Conservation (phyloP, 257 asterid species). For the Nicotiana noctiflora region DNA sequence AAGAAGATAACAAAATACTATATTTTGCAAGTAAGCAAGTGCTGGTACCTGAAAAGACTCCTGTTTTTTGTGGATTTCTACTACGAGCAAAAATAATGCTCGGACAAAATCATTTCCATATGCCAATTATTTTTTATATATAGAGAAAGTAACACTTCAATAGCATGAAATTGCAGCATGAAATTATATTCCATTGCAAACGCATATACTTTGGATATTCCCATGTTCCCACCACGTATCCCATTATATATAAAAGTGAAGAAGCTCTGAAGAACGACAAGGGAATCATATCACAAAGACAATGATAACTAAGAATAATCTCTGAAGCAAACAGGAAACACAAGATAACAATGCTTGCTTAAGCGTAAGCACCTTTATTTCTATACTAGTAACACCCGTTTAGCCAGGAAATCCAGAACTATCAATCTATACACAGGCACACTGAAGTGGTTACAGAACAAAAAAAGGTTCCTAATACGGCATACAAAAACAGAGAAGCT, state of each 20-base stretch:
- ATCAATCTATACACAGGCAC: conserved; percentile 1
- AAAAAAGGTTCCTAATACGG: too few relatives aligned
- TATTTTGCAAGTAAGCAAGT: too few relatives aligned
- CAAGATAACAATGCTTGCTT: not conserved
- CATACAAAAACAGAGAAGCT: too few relatives aligned
- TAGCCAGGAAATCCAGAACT: conserved; percentile 17
- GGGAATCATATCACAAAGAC: not conserved
- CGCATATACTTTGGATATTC: not conserved
- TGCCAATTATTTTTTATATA: not conserved
- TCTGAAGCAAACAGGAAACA: not conserved
- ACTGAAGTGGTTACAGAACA: conserved; percentile 10
- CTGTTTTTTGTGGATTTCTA: too few relatives aligned
- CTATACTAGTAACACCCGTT: not conserved
- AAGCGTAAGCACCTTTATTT: not conserved
- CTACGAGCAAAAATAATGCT: too few relatives aligned
- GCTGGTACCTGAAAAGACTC: too few relatives aligned
- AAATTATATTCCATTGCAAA: not conserved
- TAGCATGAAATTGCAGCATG: not conserved
- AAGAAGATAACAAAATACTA: too few relatives aligned
- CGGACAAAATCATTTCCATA: not conserved
- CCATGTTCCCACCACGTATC: not conserved
- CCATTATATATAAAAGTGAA: not conserved
- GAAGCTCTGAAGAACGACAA: not conserved
- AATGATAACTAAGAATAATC: not conserved
- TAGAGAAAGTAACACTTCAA: not conserved